phyloP scores from a whole-genome alignment of 768 basidiomycete genomes.

The Hydnum rufescens region DNA sequence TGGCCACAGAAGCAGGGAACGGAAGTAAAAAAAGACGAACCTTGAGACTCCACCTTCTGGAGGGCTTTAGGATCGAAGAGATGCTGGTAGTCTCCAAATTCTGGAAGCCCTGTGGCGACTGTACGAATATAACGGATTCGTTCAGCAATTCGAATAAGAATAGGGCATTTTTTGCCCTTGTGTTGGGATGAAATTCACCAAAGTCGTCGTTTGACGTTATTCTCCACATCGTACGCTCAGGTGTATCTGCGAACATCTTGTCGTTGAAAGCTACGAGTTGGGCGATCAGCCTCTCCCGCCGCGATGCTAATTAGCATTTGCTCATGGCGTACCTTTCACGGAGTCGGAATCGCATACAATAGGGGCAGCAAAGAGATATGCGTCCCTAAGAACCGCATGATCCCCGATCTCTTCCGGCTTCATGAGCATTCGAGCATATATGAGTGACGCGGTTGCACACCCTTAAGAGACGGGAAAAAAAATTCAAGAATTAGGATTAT shows the following conservation, averaged over 20 bases:
- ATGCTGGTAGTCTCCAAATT: constrained; percentile 4
- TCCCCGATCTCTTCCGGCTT: background rate
- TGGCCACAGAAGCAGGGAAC: background rate
- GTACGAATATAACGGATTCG: background rate
- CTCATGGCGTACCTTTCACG: constrained; percentile 1
- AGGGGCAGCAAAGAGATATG: constrained; percentile 7
- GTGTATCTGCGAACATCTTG: background rate
- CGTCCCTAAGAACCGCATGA: constrained; percentile 4
- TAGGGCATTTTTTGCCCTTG: too few relatives aligned
- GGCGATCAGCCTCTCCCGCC: background rate
- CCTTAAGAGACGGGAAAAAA: constrained; percentile 5
- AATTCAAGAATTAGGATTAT: background rate
- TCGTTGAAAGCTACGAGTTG: constrained; percentile 7
- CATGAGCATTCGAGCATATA: constrained; percentile 2
- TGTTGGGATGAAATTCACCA: background rate
- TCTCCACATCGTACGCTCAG: constrained; percentile 3
- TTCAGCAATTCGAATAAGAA: background rate
- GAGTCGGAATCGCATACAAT: constrained; percentile 3
- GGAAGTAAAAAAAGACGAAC: background rate
- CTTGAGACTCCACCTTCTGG: background rate
- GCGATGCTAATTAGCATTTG: background rate
- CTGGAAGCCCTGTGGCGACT: constrained; percentile 6
- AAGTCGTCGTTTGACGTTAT: background rate
- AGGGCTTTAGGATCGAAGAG: background rate
- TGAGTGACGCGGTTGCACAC: constrained; percentile 9